These are phyloP conservation scores for Fusarium secorum DNA, from an alignment of 2,329 filamentous ascomycete species.

Conservation along the genomic window DNA sequence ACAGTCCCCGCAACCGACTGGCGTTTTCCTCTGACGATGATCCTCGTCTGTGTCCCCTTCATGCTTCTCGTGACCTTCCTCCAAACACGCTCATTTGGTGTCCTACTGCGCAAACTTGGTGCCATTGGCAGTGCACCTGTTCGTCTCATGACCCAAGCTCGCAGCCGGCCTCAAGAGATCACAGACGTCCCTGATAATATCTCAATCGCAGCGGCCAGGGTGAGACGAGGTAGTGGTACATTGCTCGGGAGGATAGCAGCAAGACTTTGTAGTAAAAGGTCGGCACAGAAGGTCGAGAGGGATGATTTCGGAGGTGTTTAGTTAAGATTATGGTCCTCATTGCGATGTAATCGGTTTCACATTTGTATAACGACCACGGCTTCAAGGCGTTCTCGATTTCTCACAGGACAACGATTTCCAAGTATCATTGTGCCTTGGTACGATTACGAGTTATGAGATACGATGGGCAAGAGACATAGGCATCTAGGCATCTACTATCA, in stretches of 20 bases:
- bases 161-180: slow-evolving; percentile 18
- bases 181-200: slow-evolving; percentile 34
- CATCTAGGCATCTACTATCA: neutral
- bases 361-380: neutral
- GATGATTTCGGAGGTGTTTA: slow-evolving; percentile 23
- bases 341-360: neutral
- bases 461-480: neutral
- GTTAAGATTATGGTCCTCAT: slow-evolving; percentile 3
- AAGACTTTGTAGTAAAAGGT: slow-evolving; percentile 11
- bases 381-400: neutral
- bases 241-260: slow-evolving; percentile 8
- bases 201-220: slow-evolving; percentile 16
- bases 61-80: slow-evolving; percentile 56
- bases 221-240: slow-evolving; percentile 3
- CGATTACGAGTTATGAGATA: slow-evolving; percentile 9
- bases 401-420: neutral
- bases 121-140: slow-evolving; percentile 4
- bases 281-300: neutral
- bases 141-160: slow-evolving; percentile 4
- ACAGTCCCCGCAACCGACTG: slow-evolving; percentile 53
- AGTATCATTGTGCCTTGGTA: neutral
- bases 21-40: slow-evolving; percentile 66
- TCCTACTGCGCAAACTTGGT: slow-evolving; percentile 36
- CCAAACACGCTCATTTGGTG: slow-evolving; percentile 52
- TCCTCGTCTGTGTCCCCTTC: slow-evolving; percentile 65